These are phyloP conservation scores for Sphagnum tenellum DNA, from an alignment of 225 moss, liverwort and hornwort genomes.

Conservation along the genomic window DNA sequence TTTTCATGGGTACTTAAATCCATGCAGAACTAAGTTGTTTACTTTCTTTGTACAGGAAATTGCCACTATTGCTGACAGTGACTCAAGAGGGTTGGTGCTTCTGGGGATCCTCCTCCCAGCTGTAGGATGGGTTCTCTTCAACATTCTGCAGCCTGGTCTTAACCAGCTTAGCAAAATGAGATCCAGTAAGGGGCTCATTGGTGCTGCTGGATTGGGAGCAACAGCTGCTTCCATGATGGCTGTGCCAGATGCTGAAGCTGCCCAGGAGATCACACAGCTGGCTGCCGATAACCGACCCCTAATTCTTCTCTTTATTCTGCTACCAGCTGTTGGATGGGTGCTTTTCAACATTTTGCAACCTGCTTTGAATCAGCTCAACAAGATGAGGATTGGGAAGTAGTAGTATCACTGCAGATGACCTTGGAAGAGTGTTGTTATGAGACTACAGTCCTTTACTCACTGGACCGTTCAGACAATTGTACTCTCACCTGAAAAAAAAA, in stretches of 20 bases:
- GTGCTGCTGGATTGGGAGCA: slow-evolving; percentile 58
- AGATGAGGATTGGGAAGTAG: slow-evolving; percentile 41
- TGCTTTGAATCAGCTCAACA: slow-evolving; percentile 70
- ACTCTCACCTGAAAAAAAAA: too few relatives aligned
- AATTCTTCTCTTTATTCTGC: slow-evolving; percentile 51
- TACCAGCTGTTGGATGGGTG: slow-evolving; percentile 86
- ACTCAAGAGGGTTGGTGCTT: slow-evolving; percentile 53
- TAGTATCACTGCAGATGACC: not conserved
- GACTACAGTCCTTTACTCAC: too few relatives aligned
- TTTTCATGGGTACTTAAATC: too few relatives aligned
- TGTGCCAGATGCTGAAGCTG: slow-evolving; percentile 63
- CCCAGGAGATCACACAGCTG: slow-evolving; percentile 56
- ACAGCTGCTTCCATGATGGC: slow-evolving; percentile 50
- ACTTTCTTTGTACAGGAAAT: slow-evolving; percentile 24
- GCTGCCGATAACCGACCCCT: slow-evolving; percentile 65
- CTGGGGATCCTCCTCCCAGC: slow-evolving; percentile 52
- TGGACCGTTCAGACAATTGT: too few relatives aligned
- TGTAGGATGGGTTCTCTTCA: slow-evolving; percentile 82
- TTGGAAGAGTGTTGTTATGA: too few relatives aligned
- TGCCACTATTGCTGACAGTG: slow-evolving; percentile 48
- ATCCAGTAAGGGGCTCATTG: slow-evolving; percentile 37
- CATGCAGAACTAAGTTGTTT: too few relatives aligned
- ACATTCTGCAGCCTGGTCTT: slow-evolving; percentile 78
- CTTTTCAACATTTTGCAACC: slow-evolving; percentile 74
- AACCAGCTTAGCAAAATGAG: slow-evolving; percentile 77